These are phyloP conservation scores for Ceratonia siliqua DNA, from an alignment of 306 rosid genomes.

Conservation along the genomic window DNA sequence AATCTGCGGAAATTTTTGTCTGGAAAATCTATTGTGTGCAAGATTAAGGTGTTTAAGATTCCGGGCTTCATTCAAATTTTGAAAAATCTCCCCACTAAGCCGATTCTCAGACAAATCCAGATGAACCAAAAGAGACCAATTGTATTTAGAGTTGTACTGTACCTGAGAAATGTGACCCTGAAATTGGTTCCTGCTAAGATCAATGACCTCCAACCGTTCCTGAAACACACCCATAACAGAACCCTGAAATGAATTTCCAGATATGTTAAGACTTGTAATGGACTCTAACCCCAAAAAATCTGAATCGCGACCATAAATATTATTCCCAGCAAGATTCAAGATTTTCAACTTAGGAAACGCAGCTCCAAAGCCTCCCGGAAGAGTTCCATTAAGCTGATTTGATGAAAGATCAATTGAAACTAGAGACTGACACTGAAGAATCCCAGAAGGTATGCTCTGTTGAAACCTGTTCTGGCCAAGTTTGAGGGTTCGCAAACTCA, in stretches of 20 bases:
- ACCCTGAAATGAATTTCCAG: constrained; percentile 82
- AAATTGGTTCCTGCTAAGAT: constrained; percentile 88
- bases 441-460: constrained; percentile 61
- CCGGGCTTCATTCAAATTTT: constrained; percentile 48
- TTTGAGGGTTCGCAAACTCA: constrained; percentile 56
- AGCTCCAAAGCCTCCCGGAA: constrained; percentile 83
- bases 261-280: constrained; percentile 65
- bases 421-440: constrained; percentile 64
- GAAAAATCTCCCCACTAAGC: constrained; percentile 75
- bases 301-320: constrained; percentile 53
- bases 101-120: constrained; percentile 88
- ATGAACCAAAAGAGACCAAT: constrained; percentile 76
- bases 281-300: constrained; percentile 68
- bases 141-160: constrained; percentile 55
- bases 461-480: constrained; percentile 67
- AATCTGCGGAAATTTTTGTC: constrained; percentile 63
- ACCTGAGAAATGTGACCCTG: constrained; percentile 85
- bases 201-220: constrained; percentile 68
- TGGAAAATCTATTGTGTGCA: constrained; percentile 77
- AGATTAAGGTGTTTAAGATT: constrained; percentile 77
- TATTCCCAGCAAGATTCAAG: constrained; percentile 80
- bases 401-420: constrained; percentile 75
- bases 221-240: constrained; percentile 65
- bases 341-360: constrained; percentile 74
- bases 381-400: constrained; percentile 71